Base-by-base conservation (phyloP, 1,284 basidiomycete species). In the Moniliophthora roreri region DNA sequence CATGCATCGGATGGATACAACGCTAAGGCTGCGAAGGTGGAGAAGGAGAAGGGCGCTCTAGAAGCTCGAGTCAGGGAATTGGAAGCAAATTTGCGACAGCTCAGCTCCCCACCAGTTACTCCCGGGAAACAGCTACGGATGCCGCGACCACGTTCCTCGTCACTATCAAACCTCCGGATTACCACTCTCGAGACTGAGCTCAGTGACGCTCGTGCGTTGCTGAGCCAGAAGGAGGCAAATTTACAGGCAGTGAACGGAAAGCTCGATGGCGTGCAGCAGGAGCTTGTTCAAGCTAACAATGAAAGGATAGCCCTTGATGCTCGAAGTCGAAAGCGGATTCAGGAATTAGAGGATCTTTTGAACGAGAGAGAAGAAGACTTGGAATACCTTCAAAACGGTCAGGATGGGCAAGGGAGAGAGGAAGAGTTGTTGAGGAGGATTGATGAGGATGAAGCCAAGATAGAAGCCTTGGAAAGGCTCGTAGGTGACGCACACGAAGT, bases 371-470 rank as follows among this genome's bases (percentile, higher is more conserved):
- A 82, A 35, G 82, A 82, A 32, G 84, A 87, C 54, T 59, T 88
- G n/a, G 66, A 66, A 10, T 74, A 71, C 39, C 51, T 81, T 38
- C 72, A 63, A 58, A 70, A 65, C 52, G 64, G 72, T 60, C 60
- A 71, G 49, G 71, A 62, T 37, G 67, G 71, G 53, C 67, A 66
- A 24, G 63, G 65, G 15, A 68, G 78, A 38, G 85, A 87, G 62
- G 74, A 77, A 34, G 81, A 83, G 55, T 60, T 86, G 35, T 57
- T 85, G 58, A 70, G 72, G 60, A 72, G 85, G 57, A 82, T 87
- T 34, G 85, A 87, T 42, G 83, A 84, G 62, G 85, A 87, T 54
- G 80, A 81, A 40, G 80, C 78, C 0, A 85, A 80, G 66, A 82
- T 85, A 26, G 62, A 65, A 4, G 73, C 80, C 2, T 61, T 87